A percentile compares a stretch with the other conserved stretches of the same genome.
These are phyloP conservation scores for Thuidium tamariscinum DNA, from an alignment of 225 moss, liverwort and hornwort species.

Conservation along the genomic window DNA sequence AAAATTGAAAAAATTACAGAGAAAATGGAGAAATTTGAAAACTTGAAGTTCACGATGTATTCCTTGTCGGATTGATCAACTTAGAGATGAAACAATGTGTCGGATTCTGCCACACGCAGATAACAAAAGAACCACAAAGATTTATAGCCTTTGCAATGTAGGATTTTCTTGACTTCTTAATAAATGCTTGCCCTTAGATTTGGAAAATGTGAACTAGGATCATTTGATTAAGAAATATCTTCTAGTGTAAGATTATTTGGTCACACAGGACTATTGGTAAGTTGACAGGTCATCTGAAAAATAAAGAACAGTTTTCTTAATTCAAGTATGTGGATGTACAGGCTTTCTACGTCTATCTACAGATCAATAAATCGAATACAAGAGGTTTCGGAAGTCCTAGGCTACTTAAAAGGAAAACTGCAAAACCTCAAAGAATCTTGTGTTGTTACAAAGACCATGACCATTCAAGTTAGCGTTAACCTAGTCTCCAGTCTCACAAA, in stretches of 20 bases:
- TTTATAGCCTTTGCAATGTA: background rate
- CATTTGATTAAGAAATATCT: background rate
- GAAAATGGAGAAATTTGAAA: background rate
- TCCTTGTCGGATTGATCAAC: background rate
- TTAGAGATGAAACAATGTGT: background rate
- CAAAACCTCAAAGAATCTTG: background rate
- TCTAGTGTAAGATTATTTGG: background rate
- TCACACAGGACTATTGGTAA: background rate
- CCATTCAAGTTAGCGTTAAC: background rate
- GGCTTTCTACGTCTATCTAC: background rate
- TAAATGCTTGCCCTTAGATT: background rate
- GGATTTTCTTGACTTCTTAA: background rate
- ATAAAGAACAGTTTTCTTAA: background rate
- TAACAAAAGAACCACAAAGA: background rate
- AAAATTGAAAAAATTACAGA: background rate
- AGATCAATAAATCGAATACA: background rate
- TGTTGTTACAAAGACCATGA: slow-evolving; percentile 3
- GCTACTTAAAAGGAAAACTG: background rate
- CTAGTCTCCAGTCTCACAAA: background rate
- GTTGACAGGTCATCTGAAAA: background rate
- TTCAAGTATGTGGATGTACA: slow-evolving; percentile 2
- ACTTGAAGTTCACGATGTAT: background rate
- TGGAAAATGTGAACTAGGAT: background rate
- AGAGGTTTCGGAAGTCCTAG: background rate
- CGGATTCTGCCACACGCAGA: background rate